These are phyloP conservation scores for Allomyces javanicus DNA, from an alignment of 192 early-diverging fungal genomes.

Conservation along the genomic window DNA sequence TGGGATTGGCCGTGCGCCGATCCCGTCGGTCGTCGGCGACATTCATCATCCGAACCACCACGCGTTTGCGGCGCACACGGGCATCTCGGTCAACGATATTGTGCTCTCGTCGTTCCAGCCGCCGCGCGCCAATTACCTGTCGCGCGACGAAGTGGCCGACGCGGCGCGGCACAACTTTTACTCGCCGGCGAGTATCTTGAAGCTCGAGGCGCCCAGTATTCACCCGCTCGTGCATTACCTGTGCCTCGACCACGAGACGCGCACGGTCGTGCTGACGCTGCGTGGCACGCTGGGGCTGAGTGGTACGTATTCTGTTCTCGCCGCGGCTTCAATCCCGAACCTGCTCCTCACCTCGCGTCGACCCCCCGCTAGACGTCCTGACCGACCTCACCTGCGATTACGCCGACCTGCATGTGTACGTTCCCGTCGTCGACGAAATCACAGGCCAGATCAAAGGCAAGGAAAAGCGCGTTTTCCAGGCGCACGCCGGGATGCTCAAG, in stretches of 20 bases:
- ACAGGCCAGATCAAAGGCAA: slow-evolving; percentile 7
- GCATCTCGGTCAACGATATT: slow-evolving; percentile 48
- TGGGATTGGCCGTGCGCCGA: slow-evolving; percentile 28
- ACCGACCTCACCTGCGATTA: slow-evolving; percentile 72
- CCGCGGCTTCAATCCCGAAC: too few relatives aligned
- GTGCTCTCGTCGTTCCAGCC: slow-evolving; percentile 39
- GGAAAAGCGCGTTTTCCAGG: slow-evolving; percentile 20
- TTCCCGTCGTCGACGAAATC: slow-evolving; percentile 15
- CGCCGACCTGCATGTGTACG: slow-evolving; percentile 17
- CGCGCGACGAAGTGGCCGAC: slow-evolving; percentile 5
- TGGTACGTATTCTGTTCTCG: too few relatives aligned
- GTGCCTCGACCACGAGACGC: slow-evolving; percentile 56
- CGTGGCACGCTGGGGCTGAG: slow-evolving; percentile 64
- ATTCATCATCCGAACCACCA: slow-evolving; percentile 42
- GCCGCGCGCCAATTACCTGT: slow-evolving; percentile 2
- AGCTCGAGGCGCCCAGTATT: slow-evolving; percentile 23
- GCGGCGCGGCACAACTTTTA: background rate
- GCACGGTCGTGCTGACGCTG: slow-evolving; percentile 58
- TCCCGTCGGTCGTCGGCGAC: slow-evolving; percentile 12
- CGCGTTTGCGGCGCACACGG: slow-evolving; percentile 61
- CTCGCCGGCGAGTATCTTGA: background rate
- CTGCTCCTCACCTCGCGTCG: too few relatives aligned
- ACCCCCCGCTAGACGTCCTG: slow-evolving; percentile 42
- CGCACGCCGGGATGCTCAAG: slow-evolving; percentile 74
- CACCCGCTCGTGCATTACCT: slow-evolving; percentile 62